These are phyloP conservation scores for Xylariales sp. DNA, from an alignment of 2,329 filamentous ascomycete species.

Conservation along the genomic window DNA sequence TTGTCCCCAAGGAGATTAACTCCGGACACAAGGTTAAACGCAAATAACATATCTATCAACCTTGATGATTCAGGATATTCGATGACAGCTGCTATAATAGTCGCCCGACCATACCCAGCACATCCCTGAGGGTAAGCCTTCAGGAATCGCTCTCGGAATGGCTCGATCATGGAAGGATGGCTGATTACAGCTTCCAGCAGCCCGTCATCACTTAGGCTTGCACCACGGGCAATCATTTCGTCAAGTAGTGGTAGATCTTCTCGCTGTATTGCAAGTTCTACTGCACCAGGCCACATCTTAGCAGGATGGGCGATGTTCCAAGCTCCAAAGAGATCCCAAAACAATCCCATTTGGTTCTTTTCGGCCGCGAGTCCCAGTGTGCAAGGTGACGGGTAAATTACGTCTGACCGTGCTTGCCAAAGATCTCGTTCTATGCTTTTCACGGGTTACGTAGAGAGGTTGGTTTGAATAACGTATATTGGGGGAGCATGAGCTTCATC, in stretches of 20 bases:
- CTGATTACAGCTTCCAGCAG: fast-evolving
- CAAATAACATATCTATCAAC: not conserved
- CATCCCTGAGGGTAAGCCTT: conserved; percentile 1
- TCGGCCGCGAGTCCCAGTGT: not conserved
- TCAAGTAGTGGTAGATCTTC: not conserved
- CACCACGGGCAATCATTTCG: not conserved
- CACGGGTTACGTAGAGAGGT: no score
- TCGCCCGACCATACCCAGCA: not conserved
- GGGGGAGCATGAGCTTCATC: no score
- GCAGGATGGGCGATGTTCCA: no score
- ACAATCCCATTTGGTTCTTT: not conserved
- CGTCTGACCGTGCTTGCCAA: not conserved
- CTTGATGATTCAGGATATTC: fast-evolving
- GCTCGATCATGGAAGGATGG: not conserved
- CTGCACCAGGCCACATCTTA: no score
- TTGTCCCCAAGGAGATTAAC: no score
- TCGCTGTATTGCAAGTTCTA: not conserved
- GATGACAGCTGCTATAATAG: not conserved
- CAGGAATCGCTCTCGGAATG: conserved; percentile 6
- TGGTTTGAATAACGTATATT: no score
- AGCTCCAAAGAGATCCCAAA: not conserved
- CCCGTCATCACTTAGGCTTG: not conserved
- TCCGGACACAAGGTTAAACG: not conserved
- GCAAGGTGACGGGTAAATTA: not conserved
- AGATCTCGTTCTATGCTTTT: no score